Evolutionary conservation across 2,329 filamentous ascomycete genomes (phyloP).

Genomic region (Chrysoporthe deuterocubensis): DNA sequence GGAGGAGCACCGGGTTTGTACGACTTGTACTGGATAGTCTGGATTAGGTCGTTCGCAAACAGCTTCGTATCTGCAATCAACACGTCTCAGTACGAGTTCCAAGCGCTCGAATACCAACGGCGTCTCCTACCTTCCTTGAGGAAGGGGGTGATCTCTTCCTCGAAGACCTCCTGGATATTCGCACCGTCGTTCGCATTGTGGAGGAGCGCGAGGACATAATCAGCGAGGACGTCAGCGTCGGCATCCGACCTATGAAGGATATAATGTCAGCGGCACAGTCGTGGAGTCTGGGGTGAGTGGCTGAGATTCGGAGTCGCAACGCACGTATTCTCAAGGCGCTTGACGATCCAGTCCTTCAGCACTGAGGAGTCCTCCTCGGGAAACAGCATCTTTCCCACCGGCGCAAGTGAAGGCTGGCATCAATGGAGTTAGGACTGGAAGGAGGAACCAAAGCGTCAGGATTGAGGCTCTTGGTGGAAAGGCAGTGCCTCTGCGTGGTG

Average conservation of each 20-base stretch:
- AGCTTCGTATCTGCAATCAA: constrained; percentile 52
- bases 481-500: background rate
- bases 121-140: constrained; percentile 62
- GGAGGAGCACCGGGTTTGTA: constrained; percentile 61
- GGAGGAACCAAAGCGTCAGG: background rate
- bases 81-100: background rate
- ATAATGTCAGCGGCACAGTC: constrained; percentile 15
- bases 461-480: background rate
- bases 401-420: constrained; percentile 16
- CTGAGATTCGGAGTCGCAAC: constrained; percentile 37
- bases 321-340: constrained; percentile 75
- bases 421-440: background rate
- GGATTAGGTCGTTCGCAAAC: constrained; percentile 75
- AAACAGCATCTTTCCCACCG: constrained; percentile 59
- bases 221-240: constrained; percentile 79
- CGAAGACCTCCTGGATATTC: constrained; percentile 69
- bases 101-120: background rate
- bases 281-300: background rate
- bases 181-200: constrained; percentile 68
- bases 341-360: constrained; percentile 78
- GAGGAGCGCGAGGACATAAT: constrained; percentile 81
- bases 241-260: constrained; percentile 66
- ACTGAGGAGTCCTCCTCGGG: constrained; percentile 63
- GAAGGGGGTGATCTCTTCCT: constrained; percentile 76
- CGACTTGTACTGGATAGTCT: constrained; percentile 64